Percentiles rank a stretch among this genome's conserved stretches.
These are phyloP conservation scores for Arachis monticola DNA, from an alignment of 331 rosid genomes.

Conservation along the genomic window DNA sequence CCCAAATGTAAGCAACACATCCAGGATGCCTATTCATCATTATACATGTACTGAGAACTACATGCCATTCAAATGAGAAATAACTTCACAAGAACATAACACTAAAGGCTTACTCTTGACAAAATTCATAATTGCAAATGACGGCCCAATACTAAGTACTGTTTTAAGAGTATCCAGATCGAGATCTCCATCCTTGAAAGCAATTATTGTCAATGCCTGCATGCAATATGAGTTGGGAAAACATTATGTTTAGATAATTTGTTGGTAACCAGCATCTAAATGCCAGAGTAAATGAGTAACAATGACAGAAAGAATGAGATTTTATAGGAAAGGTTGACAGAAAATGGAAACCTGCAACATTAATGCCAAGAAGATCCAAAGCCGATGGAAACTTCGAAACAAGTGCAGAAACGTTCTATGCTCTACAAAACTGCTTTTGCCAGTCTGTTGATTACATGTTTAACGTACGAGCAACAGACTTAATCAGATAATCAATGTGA, in stretches of 20 bases:
- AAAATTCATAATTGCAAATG: constrained; percentile 86
- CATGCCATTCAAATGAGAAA: constrained; percentile 28
- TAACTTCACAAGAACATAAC: constrained; percentile 17
- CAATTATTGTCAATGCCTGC: constrained; percentile 85
- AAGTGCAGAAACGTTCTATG: constrained; percentile 91
- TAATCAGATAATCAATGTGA: constrained; percentile 22
- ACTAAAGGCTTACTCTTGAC: constrained; percentile 64
- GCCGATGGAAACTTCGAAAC: constrained; percentile 96
- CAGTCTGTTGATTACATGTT: constrained; percentile 63
- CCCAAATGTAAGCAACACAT: constrained; percentile 92
- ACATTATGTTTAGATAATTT: constrained; percentile 16
- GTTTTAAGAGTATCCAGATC: constrained; percentile 72
- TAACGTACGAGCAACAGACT: not conserved
- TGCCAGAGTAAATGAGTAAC: constrained; percentile 16
- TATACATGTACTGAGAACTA: constrained; percentile 23
- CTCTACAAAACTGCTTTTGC: constrained; percentile 95
- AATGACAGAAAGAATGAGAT: constrained; percentile 9
- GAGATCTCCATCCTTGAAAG: constrained; percentile 63
- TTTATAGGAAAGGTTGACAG: not conserved
- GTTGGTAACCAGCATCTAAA: constrained; percentile 28
- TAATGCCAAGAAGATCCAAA: constrained; percentile 92
- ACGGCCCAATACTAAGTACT: constrained; percentile 88
- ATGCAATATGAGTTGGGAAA: constrained; percentile 36
- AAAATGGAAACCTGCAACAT: constrained; percentile 82
- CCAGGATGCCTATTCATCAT: constrained; percentile 67